These are phyloP conservation scores for Pleurotus pulmonarius DNA, from an alignment of 768 basidiomycete genomes.

Conservation along the genomic window DNA sequence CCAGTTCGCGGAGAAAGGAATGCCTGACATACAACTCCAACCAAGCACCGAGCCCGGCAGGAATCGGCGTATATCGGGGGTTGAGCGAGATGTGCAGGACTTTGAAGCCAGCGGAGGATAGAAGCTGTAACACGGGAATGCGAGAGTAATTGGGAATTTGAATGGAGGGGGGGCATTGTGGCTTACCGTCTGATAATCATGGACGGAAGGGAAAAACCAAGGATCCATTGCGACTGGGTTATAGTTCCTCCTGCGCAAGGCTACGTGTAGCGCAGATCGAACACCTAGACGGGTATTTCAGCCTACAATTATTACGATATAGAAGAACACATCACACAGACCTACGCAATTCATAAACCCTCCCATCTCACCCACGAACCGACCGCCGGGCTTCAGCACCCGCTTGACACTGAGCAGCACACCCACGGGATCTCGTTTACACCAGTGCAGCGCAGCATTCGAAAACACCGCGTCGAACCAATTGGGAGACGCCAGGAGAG, in stretches of 20 bases:
- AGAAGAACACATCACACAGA: constrained; percentile 19
- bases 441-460: constrained; percentile 84
- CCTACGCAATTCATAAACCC: constrained; percentile 72
- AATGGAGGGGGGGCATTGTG: not conserved
- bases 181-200: constrained; percentile 58
- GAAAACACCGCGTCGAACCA: constrained; percentile 76
- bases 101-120: constrained; percentile 54
- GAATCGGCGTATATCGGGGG: constrained; percentile 52
- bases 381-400: constrained; percentile 65
- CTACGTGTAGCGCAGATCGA: constrained; percentile 51
- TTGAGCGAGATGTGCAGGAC: constrained; percentile 50
- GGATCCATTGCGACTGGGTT: constrained; percentile 66
- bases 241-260: constrained; percentile 46
- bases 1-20: constrained; percentile 53
- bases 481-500: constrained; percentile 17
- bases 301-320: too few relatives aligned
- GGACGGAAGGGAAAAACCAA: constrained; percentile 79
- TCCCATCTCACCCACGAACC: constrained; percentile 76
- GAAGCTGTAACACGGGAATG: constrained; percentile 34
- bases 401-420: constrained; percentile 60
- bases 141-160: too few relatives aligned
- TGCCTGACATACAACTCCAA: constrained; percentile 59
- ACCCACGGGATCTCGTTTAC: constrained; percentile 65
- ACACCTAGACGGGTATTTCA: constrained; percentile 43
- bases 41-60: constrained; percentile 60